Conservation (phyloP, 768 basidiomycete genomes). For the Suillus tomentosus region DNA sequence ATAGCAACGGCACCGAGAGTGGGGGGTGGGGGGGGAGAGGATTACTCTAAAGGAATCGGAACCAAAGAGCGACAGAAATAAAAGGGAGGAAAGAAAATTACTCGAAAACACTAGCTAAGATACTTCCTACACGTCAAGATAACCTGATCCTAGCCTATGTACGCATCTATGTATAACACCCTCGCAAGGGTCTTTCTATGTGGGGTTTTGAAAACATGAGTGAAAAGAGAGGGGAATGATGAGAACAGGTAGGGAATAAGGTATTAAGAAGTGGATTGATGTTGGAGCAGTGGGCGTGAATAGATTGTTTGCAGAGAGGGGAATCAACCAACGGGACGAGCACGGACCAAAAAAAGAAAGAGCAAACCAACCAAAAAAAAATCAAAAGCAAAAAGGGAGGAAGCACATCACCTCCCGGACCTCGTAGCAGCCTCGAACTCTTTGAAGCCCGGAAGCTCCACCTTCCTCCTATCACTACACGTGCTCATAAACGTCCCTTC, state of each 20-base stretch:
- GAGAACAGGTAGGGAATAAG: not conserved
- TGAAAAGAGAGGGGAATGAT: not conserved
- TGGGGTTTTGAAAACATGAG: not conserved
- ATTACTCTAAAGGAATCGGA: not conserved
- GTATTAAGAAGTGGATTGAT: constrained; percentile 7
- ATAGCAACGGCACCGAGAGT: not conserved
- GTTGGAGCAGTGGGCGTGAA: not conserved
- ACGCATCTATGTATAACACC: constrained; percentile 10
- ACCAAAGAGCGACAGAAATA: not conserved
- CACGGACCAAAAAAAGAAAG: not conserved
- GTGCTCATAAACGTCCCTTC: constrained; percentile 19
- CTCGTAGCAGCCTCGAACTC: constrained; percentile 58
- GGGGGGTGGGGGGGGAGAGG: not conserved
- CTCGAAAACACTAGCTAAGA: constrained; percentile 2
- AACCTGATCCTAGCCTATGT: constrained; percentile 20
- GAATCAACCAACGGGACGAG: not conserved
- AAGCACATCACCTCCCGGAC: constrained; percentile 18
- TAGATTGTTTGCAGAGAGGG: constrained; percentile 5
- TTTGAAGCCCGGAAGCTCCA: constrained; percentile 64
- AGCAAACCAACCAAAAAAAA: not conserved
- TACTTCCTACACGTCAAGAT: constrained; percentile 26
- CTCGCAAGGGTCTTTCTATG: constrained; percentile 1
- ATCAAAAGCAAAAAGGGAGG: not conserved
- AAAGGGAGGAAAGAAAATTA: not conserved
- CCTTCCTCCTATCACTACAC: constrained; percentile 19